Evolutionary conservation across 805 yeast species (phyloP).

Genomic region (Debaryomyces tyrocola): DNA sequence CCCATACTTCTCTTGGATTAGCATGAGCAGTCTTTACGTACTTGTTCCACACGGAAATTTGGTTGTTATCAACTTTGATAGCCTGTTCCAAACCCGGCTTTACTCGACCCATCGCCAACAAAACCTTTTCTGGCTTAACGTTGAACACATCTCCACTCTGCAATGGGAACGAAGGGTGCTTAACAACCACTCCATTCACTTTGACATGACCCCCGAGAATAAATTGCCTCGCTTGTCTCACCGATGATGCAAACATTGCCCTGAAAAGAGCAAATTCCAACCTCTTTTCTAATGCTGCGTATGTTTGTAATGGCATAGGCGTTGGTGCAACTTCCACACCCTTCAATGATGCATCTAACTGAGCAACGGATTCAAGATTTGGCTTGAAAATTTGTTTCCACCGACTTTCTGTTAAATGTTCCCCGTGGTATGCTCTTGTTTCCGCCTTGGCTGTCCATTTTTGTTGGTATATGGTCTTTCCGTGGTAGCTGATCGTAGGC

Average conservation of each 20-base stretch:
- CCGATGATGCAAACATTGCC: slow-evolving; percentile 88
- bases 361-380: slow-evolving; percentile 81
- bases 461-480: slow-evolving; percentile 81
- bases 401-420: slow-evolving; percentile 79
- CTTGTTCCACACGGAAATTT: slow-evolving; percentile 73
- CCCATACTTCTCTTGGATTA: slow-evolving; percentile 60
- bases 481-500: slow-evolving; percentile 50
- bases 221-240: slow-evolving; percentile 91
- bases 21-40: slow-evolving; percentile 60
- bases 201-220: slow-evolving; percentile 76
- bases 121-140: slow-evolving; percentile 82
- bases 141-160: slow-evolving; percentile 84
- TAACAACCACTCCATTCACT: slow-evolving; percentile 80
- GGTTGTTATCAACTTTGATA: slow-evolving; percentile 66
- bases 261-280: slow-evolving; percentile 89
- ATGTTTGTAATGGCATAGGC: slow-evolving; percentile 87
- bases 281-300: slow-evolving; percentile 83
- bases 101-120: slow-evolving; percentile 78
- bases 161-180: slow-evolving; percentile 76
- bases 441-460: slow-evolving; percentile 91
- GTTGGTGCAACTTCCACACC: slow-evolving; percentile 60
- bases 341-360: slow-evolving; percentile 75
- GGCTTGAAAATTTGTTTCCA: slow-evolving; percentile 72
- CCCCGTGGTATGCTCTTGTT: slow-evolving; percentile 95
- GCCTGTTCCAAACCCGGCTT: slow-evolving; percentile 78